Conservation (phyloP, 148 eudicot species). For the Cornus kousa region DNA sequence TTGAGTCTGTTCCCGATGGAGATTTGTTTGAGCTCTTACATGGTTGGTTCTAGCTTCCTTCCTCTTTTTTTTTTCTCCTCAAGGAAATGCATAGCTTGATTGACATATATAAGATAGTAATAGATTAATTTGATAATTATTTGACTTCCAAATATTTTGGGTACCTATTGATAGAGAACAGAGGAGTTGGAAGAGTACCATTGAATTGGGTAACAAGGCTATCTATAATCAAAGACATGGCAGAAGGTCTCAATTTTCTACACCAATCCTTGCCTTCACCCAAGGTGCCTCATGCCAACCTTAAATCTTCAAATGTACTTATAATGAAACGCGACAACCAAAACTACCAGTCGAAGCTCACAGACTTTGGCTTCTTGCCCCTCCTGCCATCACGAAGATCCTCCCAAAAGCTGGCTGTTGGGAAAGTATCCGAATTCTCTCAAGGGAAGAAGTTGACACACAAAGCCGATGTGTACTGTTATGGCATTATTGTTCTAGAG, state of each 20-base stretch:
- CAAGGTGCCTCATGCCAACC: constrained; percentile 45
- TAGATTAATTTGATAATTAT: background rate
- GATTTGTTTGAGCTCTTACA: constrained; percentile 42
- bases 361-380: constrained; percentile 40
- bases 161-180: constrained; percentile 22
- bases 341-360: constrained; percentile 30
- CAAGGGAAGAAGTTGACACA: constrained; percentile 24
- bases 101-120: background rate
- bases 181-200: constrained; percentile 36
- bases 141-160: background rate
- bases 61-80: background rate
- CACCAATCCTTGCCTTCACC: constrained; percentile 30
- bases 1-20: constrained; percentile 37
- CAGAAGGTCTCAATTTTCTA: constrained; percentile 30
- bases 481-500: constrained; percentile 42
- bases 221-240: constrained; percentile 42
- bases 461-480: constrained; percentile 46
- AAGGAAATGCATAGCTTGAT: too few relatives aligned
- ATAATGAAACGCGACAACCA: constrained; percentile 11
- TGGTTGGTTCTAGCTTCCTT: constrained; percentile 26
- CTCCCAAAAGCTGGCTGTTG: constrained; percentile 23
- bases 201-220: constrained; percentile 43
- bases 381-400: constrained; percentile 26
- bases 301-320: constrained; percentile 52
- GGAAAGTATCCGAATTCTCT: constrained; percentile 31